Percentiles rank a stretch among this genome's conserved stretches.
These are phyloP conservation scores for Kodamaea lidongshanica DNA, from an alignment of 805 yeast genomes.

Conservation along the genomic window DNA sequence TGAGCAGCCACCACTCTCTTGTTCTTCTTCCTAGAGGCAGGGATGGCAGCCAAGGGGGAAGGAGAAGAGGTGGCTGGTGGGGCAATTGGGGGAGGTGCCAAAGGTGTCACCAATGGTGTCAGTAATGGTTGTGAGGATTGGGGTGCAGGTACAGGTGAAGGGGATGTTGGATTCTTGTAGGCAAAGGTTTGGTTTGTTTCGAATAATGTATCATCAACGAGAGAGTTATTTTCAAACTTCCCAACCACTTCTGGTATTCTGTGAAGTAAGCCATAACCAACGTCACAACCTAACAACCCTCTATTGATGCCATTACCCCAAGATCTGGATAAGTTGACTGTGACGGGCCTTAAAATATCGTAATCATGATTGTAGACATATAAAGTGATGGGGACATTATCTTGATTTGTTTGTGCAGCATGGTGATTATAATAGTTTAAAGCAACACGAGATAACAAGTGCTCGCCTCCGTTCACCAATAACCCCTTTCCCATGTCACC, in stretches of 20 bases:
- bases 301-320: conserved; percentile 64
- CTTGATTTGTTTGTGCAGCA: conserved; percentile 25
- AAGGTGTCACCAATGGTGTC: conserved; percentile 3
- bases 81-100: conserved; percentile 6
- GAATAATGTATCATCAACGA: conserved; percentile 30
- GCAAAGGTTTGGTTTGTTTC: conserved; percentile 19
- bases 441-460: conserved; percentile 62
- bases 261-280: conserved; percentile 88
- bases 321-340: conserved; percentile 53
- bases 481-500: conserved; percentile 46
- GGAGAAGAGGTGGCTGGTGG: conserved; percentile 9
- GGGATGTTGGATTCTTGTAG: conserved; percentile 11
- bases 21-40: conserved; percentile 24
- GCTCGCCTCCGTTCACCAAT: conserved; percentile 82
- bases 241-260: conserved; percentile 67
- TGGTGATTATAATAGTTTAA: conserved; percentile 49
- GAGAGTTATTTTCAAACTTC: conserved; percentile 36
- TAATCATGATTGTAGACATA: conserved; percentile 82
- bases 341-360: conserved; percentile 80
- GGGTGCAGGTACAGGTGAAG: conserved; percentile 9
- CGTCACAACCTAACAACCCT: conserved; percentile 88
- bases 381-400: conserved; percentile 34
- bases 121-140: conserved; percentile 12
- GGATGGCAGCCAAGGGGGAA: conserved; percentile 15
- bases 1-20: conserved; percentile 15